Conservation (phyloP, 1,284 basidiomycete genomes). For the Cutaneotrichosporon cutaneum region DNA sequence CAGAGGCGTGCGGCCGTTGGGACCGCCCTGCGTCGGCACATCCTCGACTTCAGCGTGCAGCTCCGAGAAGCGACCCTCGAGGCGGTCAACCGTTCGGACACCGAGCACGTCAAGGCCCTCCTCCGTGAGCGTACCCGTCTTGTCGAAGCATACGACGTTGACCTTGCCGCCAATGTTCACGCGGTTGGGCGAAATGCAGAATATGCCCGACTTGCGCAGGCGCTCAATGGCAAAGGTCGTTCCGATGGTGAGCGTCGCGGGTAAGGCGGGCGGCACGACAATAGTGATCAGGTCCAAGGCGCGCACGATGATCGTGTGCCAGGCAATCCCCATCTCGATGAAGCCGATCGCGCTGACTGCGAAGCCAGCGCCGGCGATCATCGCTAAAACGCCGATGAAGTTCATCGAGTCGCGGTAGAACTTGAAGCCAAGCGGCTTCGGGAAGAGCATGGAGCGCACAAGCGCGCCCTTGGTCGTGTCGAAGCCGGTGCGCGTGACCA, state of each 20-base stretch:
- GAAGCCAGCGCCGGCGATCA: constrained; percentile 85
- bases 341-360: constrained; percentile 87
- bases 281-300: constrained; percentile 97
- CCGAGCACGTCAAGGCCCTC: constrained; percentile 97
- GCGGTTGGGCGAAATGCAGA: constrained; percentile 94
- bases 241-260: constrained; percentile 95
- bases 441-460: constrained; percentile 96
- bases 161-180: constrained; percentile 96
- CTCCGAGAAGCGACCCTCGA: constrained; percentile 77
- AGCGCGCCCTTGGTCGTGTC: constrained; percentile 97
- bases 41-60: constrained; percentile 84
- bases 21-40: constrained; percentile 66
- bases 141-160: constrained; percentile 99
- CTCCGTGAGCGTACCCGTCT: constrained; percentile 97
- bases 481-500: constrained; percentile 93
- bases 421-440: constrained; percentile 96
- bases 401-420: constrained; percentile 97
- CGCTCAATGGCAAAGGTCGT: constrained; percentile 93
- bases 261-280: constrained; percentile 95
- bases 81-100: constrained; percentile 76
- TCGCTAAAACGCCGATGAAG: constrained; percentile 88
- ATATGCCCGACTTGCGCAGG: constrained; percentile 84
- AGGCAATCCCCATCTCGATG: constrained; percentile 79
- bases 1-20: constrained; percentile 70
- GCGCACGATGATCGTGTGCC: constrained; percentile 87